Evolutionary conservation across 139 green algal species (phyloP), one percentile per base, ranked within the genome.

Genomic region (Asterochloris erici): DNA sequence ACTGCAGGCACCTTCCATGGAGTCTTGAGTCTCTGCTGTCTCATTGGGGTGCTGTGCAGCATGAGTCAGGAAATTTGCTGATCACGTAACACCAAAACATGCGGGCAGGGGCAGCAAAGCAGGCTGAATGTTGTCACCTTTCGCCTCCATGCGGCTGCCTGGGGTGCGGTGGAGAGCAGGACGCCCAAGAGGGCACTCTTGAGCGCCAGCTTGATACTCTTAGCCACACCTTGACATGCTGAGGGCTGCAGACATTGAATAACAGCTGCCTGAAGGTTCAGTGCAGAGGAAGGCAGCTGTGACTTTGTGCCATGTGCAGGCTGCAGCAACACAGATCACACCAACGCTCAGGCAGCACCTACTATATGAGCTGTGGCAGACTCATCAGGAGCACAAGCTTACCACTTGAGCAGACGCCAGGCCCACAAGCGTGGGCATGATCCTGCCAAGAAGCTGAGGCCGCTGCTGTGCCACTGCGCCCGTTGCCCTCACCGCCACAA

Each of bases 351-450:
- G 73, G 21, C n/a, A 21, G 9, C 13, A 64, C 17, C 11, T 9
- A 63, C 11, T 54, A 17, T 14, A 64, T 24, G 63, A 61, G 54
- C 21, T 28, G 54, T 10, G 14, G 63, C 38, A 13, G 21, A 16
- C 64, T 24, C 66, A 71, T 71, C 0, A 38, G 74, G 19, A 78
- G 74, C n/a, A 27, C 23, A 78, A 66, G 29, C 74, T 28, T 17
- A 16, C 23, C 12, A 79, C 64, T 27, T 75, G 15, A 21, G 63
- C 28, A 27, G 68, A 73, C 17, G 84, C 83, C 27, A 92, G 29
- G 21, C 81, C 79, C 68, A 93, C 73, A 63, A 93, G 79, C 0
- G 84, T 54, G 73, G 88, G 88, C 78, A 91, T 27, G 54, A 91
- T 12, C 61, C 85, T 84, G 47, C 79, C 85, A 23, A 89, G 29